phyloP scores from a whole-genome alignment of 2,329 filamentous ascomycete genomes.

The Xylariaceae sp. region DNA sequence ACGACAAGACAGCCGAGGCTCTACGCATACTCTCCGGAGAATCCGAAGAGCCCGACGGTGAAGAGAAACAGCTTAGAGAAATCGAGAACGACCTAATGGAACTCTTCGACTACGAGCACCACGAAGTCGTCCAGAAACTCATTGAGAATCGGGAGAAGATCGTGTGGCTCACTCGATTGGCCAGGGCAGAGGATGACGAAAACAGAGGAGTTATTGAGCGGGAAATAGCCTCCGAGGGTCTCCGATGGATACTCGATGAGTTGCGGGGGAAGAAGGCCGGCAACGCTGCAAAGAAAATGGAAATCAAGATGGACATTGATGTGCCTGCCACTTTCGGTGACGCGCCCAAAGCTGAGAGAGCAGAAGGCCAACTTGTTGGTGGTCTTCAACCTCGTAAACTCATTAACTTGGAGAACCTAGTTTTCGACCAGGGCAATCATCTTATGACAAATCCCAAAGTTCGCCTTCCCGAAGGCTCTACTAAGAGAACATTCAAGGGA shows the following conservation, averaged over 20 bases:
- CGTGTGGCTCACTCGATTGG: conserved; percentile 91
- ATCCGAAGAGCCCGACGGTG: conserved; percentile 71
- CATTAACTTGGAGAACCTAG: conserved; percentile 93
- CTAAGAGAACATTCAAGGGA: conserved; percentile 93
- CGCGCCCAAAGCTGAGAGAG: conserved; percentile 57
- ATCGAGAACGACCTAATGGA: conserved; percentile 99
- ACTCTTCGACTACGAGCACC: conserved; percentile 95
- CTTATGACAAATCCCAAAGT: conserved; percentile 99
- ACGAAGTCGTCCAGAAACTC: conserved; percentile 88
- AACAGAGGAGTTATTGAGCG: conserved; percentile 79
- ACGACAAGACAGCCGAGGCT: conserved; percentile 87
- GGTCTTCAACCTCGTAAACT: conserved; percentile 84
- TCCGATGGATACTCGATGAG: conserved; percentile 87
- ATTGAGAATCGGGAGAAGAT: conserved; percentile 93
- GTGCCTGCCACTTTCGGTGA: conserved; percentile 65
- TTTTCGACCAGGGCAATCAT: conserved; percentile 98
- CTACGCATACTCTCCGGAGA: conserved; percentile 82
- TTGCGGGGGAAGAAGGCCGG: conserved; percentile 74
- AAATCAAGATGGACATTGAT: conserved; percentile 96
- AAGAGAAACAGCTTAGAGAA: conserved; percentile 85
- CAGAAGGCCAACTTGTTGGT: conserved; percentile 74
- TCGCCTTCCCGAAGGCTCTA: conserved; percentile 89
- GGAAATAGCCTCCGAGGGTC: conserved; percentile 88
- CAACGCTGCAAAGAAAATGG: conserved; percentile 71
- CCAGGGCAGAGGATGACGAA: conserved; percentile 79